These are phyloP conservation scores for Boletus sp. DNA, from an alignment of 768 basidiomycete genomes.

Conservation along the genomic window DNA sequence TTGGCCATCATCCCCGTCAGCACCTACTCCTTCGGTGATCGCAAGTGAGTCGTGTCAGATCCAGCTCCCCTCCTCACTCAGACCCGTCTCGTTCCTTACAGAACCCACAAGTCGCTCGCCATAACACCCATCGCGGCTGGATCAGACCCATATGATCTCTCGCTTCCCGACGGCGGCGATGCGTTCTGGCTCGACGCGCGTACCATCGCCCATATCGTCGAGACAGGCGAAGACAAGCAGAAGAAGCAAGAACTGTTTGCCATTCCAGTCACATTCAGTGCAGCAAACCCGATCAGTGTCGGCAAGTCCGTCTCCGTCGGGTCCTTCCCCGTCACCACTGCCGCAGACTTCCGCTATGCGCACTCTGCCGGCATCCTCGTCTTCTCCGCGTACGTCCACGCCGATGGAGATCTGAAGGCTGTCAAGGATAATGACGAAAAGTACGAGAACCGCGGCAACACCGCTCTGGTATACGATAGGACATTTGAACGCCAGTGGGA, in stretches of 20 bases:
- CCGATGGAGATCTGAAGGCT: constrained; percentile 68
- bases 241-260: constrained; percentile 59
- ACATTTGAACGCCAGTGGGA: constrained; percentile 80
- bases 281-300: constrained; percentile 33
- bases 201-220: constrained; percentile 70
- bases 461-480: constrained; percentile 68
- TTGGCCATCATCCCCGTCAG: constrained; percentile 64
- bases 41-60: constrained; percentile 51
- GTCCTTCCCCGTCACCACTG: constrained; percentile 64
- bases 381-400: constrained; percentile 83
- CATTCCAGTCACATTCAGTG: constrained; percentile 47
- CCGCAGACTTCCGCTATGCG: constrained; percentile 70
- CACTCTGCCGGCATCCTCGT: constrained; percentile 59
- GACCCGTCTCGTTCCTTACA: constrained; percentile 25
- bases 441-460: constrained; percentile 71
- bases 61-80: not conserved
- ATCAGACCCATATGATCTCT: constrained; percentile 50
- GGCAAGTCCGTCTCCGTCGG: constrained; percentile 49
- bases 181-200: constrained; percentile 75
- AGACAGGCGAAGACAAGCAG: constrained; percentile 44
- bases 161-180: constrained; percentile 67
- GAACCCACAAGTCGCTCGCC: constrained; percentile 69
- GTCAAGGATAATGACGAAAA: constrained; percentile 68
- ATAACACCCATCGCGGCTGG: constrained; percentile 57
- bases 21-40: constrained; percentile 70